These are phyloP conservation scores for Rhodotorula sp. DNA, from an alignment of 1,284 basidiomycete genomes.

Conservation along the genomic window DNA sequence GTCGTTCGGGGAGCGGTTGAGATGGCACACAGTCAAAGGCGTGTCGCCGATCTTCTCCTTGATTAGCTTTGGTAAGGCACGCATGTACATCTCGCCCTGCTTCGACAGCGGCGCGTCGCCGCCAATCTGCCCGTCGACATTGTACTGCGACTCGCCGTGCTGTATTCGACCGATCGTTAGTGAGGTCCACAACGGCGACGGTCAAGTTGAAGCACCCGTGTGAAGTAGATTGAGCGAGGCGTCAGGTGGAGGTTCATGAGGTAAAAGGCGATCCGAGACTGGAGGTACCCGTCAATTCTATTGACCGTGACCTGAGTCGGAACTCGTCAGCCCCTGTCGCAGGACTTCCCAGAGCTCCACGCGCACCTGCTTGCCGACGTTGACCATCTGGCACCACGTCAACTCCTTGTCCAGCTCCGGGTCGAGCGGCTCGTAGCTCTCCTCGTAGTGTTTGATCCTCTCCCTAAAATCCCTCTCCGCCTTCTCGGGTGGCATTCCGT, in stretches of 20 bases:
- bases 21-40: conserved; percentile 64
- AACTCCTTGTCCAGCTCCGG: conserved; percentile 69
- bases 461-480: conserved; percentile 87
- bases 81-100: conserved; percentile 80
- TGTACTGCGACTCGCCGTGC: conserved; percentile 98
- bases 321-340: background rate
- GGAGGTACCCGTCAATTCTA: conserved; percentile 69
- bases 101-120: conserved; percentile 87
- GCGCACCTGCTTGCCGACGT: conserved; percentile 81
- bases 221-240: conserved; percentile 94
- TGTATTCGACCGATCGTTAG: background rate
- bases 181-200: background rate
- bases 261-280: conserved; percentile 96
- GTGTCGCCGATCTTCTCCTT: conserved; percentile 88
- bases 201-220: conserved; percentile 64
- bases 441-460: conserved; percentile 89
- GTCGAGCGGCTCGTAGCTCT: conserved; percentile 87
- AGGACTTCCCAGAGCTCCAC: background rate
- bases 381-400: conserved; percentile 80
- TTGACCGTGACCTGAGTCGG: conserved; percentile 39
- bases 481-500: conserved; percentile 76
- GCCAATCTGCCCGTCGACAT: conserved; percentile 94
- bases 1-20: background rate
- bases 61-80: conserved; percentile 80
- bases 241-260: conserved; percentile 98